These are phyloP conservation scores for Pestalotiopsis sp. DNA, from an alignment of 2,329 filamentous ascomycete species.

Conservation along the genomic window DNA sequence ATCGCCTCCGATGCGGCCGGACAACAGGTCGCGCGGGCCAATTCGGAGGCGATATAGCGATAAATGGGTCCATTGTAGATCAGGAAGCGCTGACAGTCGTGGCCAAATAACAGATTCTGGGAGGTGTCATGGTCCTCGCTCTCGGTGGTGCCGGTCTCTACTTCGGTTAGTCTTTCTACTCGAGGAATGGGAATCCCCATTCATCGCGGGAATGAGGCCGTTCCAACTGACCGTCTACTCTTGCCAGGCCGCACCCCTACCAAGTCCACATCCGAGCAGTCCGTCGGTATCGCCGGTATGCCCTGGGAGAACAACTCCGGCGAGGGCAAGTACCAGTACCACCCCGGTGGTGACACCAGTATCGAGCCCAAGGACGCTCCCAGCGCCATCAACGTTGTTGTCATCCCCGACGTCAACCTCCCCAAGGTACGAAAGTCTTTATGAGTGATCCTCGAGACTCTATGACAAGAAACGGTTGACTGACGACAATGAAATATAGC, in stretches of 20 bases:
- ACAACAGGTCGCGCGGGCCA: neutral
- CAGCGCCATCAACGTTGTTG: constrained; percentile 91
- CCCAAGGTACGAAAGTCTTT: constrained; percentile 68
- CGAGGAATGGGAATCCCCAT: neutral
- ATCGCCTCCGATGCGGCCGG: neutral
- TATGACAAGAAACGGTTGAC: neutral
- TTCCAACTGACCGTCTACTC: neutral
- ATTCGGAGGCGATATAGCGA: neutral
- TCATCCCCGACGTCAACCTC: constrained; percentile 90
- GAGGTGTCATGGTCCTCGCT: constrained; percentile 87
- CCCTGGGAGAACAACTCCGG: constrained; percentile 80
- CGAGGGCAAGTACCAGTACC: constrained; percentile 75
- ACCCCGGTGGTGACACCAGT: constrained; percentile 81
- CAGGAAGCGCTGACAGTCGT: neutral
- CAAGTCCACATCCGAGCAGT: constrained; percentile 77
- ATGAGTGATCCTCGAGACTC: neutral
- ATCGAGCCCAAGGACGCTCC: constrained; percentile 84
- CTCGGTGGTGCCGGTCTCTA: constrained; percentile 90
- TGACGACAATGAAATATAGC: constrained; percentile 50
- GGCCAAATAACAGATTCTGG: constrained; percentile 69
- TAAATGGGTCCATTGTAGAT: neutral
- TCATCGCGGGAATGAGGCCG: neutral
- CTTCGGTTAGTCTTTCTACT: constrained; percentile 62
- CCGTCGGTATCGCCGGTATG: constrained; percentile 80
- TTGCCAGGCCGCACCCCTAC: constrained; percentile 79